Evolutionary conservation across 768 basidiomycete species (phyloP), one percentile per base, ranked within the genome.

Genomic region (Xerocomellus chrysenteron): DNA sequence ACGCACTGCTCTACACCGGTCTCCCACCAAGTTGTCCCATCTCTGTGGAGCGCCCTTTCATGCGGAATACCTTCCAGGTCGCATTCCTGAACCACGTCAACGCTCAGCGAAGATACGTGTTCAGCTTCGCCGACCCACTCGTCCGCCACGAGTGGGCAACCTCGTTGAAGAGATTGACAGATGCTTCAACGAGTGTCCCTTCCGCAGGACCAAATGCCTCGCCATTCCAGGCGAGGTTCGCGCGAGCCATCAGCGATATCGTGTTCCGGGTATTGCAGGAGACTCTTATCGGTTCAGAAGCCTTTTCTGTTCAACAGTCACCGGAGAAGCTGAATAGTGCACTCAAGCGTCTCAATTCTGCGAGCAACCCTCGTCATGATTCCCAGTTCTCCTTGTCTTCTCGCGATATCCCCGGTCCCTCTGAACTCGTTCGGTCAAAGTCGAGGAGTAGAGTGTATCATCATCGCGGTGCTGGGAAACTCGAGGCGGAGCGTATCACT

Each of bases 61-160:
- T 98, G 96, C 84, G 87, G 56, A 90, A 98, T 68, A 97, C 95
- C 0, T 95, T 98, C 80, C 92, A 97, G 70, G 74, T 98, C 35
- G 87, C 93, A 2, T 98, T 98, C 75, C 59, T 78, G 39, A 85
- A 86, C 62, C 83, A 87, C 59, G 67, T 77, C 33, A 84, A 85
- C 32, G 56, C 76, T 52, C 90, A 88, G 72, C 82, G 94, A 62
- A 85, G 87, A 65, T 98, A 98, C 75, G 94, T 97, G 86, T 98
- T 97, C 78, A 94, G 91, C 59, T 85, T 97, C 42, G 84, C 88
- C 49, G 92, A 94, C 64, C 81, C 87, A 1, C 77, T 89, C 39
- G 80, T 90, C 17, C 84, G 87, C 19, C 82, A 88, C 57, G 83
- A 87, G 57, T 93, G 90, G 90, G 80, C 79, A 1, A 79, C 82